These are phyloP conservation scores for Olyra latifolia DNA, from an alignment of 176 grass and related monocot species.

Conservation along the genomic window DNA sequence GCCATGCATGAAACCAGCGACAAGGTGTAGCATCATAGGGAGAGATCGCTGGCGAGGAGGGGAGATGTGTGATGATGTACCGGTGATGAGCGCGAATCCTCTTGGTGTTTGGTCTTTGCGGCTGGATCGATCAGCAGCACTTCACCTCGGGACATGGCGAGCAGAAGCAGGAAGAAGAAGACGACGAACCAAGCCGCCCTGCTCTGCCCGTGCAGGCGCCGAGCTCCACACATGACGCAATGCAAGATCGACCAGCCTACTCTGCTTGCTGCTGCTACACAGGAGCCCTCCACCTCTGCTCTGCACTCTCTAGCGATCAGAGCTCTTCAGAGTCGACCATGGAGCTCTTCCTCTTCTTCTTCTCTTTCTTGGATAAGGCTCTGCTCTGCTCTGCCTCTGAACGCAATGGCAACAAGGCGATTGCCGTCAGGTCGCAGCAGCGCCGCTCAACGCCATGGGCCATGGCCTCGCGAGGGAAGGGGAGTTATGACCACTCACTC, in stretches of 20 bases:
- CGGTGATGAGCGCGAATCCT: background rate
- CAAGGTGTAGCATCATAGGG: background rate
- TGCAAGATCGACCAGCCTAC: background rate
- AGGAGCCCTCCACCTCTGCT: background rate
- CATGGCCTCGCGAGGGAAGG: background rate
- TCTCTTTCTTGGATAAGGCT: constrained; percentile 24
- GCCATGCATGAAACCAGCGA: background rate
- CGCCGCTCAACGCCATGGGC: background rate
- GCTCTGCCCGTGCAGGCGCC: background rate
- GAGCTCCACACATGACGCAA: constrained; percentile 25
- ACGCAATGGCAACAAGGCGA: background rate
- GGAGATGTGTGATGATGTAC: background rate
- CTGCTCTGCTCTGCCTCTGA: background rate
- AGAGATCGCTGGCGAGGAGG: background rate
- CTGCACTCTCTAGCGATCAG: background rate
- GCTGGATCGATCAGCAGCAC: background rate
- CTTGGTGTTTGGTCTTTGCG: background rate
- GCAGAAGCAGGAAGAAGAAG: background rate
- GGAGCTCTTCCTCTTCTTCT: background rate
- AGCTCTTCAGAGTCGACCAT: background rate
- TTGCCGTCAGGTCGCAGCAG: background rate
- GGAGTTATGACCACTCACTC: background rate
- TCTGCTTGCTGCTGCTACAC: background rate
- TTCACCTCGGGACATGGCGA: background rate
- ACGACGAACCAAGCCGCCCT: background rate